A percentile compares a stretch with the other conserved stretches of the same genome.
phyloP scores from a whole-genome alignment of 1,284 basidiomycete species.

The Porogramme epimiltina region DNA sequence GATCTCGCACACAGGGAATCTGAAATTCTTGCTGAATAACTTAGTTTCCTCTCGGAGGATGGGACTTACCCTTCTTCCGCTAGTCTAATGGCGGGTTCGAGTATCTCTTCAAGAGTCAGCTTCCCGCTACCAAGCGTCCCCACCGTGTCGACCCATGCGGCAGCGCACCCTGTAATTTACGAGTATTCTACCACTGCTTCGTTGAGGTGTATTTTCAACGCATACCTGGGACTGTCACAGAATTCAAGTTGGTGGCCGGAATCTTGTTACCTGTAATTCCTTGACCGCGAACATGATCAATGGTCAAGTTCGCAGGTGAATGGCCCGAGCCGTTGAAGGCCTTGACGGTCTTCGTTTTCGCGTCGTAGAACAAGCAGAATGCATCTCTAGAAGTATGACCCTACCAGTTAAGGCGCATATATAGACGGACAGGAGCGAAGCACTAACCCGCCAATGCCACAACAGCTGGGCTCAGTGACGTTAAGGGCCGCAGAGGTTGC shows the following conservation, averaged over 20 bases:
- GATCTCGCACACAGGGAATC: conserved; percentile 81
- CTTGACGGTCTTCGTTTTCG: conserved; percentile 76
- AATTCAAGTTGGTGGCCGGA: conserved; percentile 77
- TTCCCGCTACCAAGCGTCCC: conserved; percentile 84
- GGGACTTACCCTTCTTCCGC: conserved; percentile 83
- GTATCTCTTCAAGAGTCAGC: conserved; percentile 77
- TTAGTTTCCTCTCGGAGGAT: not conserved
- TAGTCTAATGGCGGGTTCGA: conserved; percentile 84
- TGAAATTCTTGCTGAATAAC: conserved; percentile 31
- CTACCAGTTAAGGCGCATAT: too few species aligned
- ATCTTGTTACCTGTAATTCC: conserved; percentile 74
- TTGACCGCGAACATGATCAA: conserved; percentile 72
- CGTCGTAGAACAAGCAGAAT: conserved; percentile 92
- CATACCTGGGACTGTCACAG: conserved; percentile 88
- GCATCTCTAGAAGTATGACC: conserved; percentile 61
- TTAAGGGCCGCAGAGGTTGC: conserved; percentile 89
- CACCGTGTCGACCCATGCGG: conserved; percentile 92
- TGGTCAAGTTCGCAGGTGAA: conserved; percentile 78
- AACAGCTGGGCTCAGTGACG: conserved; percentile 81
- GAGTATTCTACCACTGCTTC: not conserved
- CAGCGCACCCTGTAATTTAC: conserved; percentile 71
- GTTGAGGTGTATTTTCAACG: not conserved
- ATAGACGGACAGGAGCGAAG: not conserved
- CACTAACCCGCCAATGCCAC: conserved; percentile 78
- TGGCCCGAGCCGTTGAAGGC: conserved; percentile 87